Percentiles rank a stretch among this genome's conserved stretches.
Evolutionary conservation across 208 protist genomes (phyloP).

Genomic region (Acanthamoeba rhysodes): DNA sequence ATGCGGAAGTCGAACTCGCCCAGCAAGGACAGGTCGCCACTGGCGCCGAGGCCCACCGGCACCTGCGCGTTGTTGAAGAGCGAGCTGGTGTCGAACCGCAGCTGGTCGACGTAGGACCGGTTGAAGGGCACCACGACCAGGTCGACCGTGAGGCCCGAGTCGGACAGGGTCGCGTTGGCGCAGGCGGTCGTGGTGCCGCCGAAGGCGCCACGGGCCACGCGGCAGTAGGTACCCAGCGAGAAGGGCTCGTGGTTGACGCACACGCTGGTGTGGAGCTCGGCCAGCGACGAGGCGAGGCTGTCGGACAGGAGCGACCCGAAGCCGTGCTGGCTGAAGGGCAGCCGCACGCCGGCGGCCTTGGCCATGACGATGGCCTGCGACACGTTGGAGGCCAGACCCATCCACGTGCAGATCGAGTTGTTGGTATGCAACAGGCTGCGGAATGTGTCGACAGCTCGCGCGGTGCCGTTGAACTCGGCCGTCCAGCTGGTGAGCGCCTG

Average conservation of each 20-base stretch:
- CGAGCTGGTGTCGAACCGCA: background rate
- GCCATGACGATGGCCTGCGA: background rate
- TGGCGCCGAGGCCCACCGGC: constrained; percentile 11
- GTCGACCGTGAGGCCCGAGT: background rate
- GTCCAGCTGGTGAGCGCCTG: background rate
- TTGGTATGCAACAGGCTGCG: constrained; percentile 26
- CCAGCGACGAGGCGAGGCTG: background rate
- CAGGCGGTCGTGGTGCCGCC: constrained; percentile 28
- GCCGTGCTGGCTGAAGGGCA: constrained; percentile 24
- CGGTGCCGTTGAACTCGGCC: constrained; percentile 6
- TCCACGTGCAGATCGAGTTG: constrained; percentile 34
- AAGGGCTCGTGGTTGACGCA: constrained; percentile 26
- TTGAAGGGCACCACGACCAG: constrained; percentile 33
- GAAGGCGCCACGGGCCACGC: background rate
- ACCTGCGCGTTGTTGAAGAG: background rate
- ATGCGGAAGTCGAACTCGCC: background rate
- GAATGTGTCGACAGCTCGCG: background rate
- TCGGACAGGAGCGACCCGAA: constrained; percentile 38
- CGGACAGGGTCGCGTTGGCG: background rate
- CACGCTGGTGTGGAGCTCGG: background rate
- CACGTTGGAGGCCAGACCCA: constrained; percentile 12
- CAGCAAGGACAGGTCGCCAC: background rate
- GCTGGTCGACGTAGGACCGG: constrained; percentile 9
- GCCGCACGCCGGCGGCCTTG: background rate
- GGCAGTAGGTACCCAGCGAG: constrained; percentile 22